Percentiles rank a stretch among this genome's conserved stretches.
phyloP scores from a whole-genome alignment of 2,329 filamentous ascomycete species.

The Bimuria novae-zelandiae region DNA sequence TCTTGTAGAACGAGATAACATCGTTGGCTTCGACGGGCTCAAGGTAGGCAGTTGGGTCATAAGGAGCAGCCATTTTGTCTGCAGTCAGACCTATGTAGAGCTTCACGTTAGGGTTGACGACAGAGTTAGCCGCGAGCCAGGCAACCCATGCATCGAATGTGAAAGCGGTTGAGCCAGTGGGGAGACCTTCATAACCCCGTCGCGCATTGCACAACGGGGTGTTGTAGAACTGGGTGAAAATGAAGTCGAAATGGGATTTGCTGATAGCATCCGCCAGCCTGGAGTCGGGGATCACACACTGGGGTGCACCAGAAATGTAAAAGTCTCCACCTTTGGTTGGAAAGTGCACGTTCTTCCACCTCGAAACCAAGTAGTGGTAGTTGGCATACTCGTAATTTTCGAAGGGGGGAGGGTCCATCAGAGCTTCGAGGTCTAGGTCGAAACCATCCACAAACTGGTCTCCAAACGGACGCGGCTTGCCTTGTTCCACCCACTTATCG shows the following conservation, averaged over 20 bases:
- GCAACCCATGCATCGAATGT: conserved; percentile 52
- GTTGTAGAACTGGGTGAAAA: conserved; percentile 64
- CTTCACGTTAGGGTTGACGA: conserved; percentile 50
- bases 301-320: conserved; percentile 60
- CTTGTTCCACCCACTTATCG: conserved; percentile 30
- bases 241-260: conserved; percentile 55
- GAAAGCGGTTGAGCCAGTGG: conserved; percentile 44
- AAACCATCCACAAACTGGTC: conserved; percentile 56
- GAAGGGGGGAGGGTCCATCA: conserved; percentile 25
- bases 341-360: conserved; percentile 50
- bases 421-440: conserved; percentile 55
- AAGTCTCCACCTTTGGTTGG: conserved; percentile 42
- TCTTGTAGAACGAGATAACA: conserved; percentile 48
- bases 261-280: conserved; percentile 52
- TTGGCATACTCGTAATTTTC: conserved; percentile 45
- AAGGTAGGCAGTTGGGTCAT: conserved; percentile 51
- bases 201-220: conserved; percentile 56
- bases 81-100: conserved; percentile 58
- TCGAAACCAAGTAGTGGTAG: conserved; percentile 55
- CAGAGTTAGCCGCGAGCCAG: conserved; percentile 45
- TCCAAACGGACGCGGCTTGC: conserved; percentile 55
- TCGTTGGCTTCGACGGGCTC: conserved; percentile 50
- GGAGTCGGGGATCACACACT: conserved; percentile 55
- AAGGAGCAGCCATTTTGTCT: conserved; percentile 25
- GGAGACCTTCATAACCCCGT: conserved; percentile 39